phyloP scores from a whole-genome alignment of 179 eudicot species.

The Beta corolliflora region DNA sequence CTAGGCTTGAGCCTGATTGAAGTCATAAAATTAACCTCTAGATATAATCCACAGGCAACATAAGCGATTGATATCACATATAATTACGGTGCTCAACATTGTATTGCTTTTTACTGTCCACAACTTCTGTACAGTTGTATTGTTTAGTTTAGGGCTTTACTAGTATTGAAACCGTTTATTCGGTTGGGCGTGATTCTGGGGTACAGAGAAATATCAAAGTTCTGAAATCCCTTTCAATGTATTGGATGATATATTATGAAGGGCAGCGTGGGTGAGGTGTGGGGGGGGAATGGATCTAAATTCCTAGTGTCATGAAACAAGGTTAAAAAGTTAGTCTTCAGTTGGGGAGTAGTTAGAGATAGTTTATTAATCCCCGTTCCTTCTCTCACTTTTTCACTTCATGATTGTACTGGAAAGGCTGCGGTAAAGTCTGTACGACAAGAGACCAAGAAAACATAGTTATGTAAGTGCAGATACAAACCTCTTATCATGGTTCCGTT shows the following conservation, averaged over 20 bases:
- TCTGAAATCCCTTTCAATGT: not conserved
- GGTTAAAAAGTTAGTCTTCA: not conserved
- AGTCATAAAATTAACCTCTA: not conserved
- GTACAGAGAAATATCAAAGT: not conserved
- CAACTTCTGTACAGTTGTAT: not conserved
- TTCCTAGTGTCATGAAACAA: not conserved
- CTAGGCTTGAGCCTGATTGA: no score
- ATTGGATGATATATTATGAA: not conserved
- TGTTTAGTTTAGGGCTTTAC: not conserved
- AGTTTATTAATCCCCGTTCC: not conserved
- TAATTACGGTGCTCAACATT: not conserved
- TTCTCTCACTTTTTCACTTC: not conserved
- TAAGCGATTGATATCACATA: not conserved
- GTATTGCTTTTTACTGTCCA: not conserved
- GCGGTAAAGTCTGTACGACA: not conserved
- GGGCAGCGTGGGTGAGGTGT: not conserved
- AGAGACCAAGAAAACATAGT: not conserved
- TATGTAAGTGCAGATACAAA: not conserved
- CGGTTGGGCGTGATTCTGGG: not conserved
- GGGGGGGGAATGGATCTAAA: no score
- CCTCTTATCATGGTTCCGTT: not conserved
- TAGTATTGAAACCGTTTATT: not conserved
- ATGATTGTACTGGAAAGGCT: not conserved
- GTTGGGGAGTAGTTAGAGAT: not conserved
- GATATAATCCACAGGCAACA: not conserved